Base-by-base conservation (phyloP, 2,329 filamentous ascomycete species). In the Fusarium begoniae region DNA sequence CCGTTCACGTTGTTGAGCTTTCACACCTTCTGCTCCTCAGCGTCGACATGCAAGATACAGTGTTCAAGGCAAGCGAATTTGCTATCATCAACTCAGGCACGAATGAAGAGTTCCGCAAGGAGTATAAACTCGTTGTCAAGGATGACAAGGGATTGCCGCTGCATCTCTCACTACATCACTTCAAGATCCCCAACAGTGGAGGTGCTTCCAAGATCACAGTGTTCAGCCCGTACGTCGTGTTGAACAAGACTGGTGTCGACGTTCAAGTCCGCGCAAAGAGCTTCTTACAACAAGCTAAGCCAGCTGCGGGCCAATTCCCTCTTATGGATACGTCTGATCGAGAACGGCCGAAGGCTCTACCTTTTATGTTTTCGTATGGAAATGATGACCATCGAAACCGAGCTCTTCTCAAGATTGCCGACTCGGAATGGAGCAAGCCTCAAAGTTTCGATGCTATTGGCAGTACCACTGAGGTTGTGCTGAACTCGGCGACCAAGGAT, bases 371-470 rank as follows among this genome's bases (percentile, higher is more conserved):
- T 82, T 98, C 96, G 0, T 99, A 93, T 81, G 90, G 91, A 4
- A 94, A 89, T 26, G 93, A 98, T 74, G 96, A 99, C 79, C 93
- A 94, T 76, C 94, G 94, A 77, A 99, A 99, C 81, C 91, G 96
- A 74, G 95, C 94, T 12, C 85, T 97, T 50, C 85, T 99, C 68
- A 97, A 94, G 83, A 90, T 98, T 45, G 94, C 93, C 10, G 93
- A 97, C 62, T 98, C 96, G 2, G 90, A 92, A 69, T 99, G 96
- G 97, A 98, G 96, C 84, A 98, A 96, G 80, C 94, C 96, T 2
- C 96, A 98, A 81, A 98, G 94, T 87, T 98, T 99, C 78, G 97
- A 99, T 80, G 96, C 96, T 26, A 96, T 99, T 73, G 96, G 96
- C 38, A 98, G 96, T 78, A 95, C 93, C 2, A 92, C 94, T 22